Base-by-base conservation (phyloP, 2,329 filamentous ascomycete species). In the Cladorrhinum sp. region DNA sequence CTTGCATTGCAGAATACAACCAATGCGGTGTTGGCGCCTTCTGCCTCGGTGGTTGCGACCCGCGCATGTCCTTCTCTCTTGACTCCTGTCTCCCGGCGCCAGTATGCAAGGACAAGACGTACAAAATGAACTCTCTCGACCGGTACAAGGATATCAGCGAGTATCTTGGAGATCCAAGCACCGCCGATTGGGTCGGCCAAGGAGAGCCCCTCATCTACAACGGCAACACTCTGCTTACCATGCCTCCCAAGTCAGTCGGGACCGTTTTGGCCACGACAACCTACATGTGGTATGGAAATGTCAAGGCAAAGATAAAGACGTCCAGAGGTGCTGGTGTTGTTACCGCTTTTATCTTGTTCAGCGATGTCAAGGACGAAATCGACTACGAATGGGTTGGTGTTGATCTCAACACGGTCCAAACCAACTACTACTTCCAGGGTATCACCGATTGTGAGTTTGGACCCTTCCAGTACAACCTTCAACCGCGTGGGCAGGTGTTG, bases 211-310 rank as follows among this genome's bases (percentile, higher is more conserved):
- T 90, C 48, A 70, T 79, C 30, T 87, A 88, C 76, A 79, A 90
- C 61, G 84, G 87, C 72, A 85, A 86, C 65, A 79, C 95, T 2
- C 80, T 97, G 56, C 80, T 99, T 71, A 98, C 94, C 67, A 96
- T 99, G 94, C 86, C 91, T 48, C 84, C 88, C 65, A 83, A 89
- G 68, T 93, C 90, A 33, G 89, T 91, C 46, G 95, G 95, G 59
- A 97, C 95, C 9, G 85, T 99, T 51, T 78, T 99, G 59, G 90
- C 92, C 65, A 82, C 85, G 7, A 94, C 92, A 61, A 82, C 86
- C 67, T 98, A 97, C 77, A 88, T 99, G 77, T 98, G 95, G 95
- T 99, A 98, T 75, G 95, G 95, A 72, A 96, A 90, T 75, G 88
- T 96, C 70, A 90, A 89, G 74, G 92, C 91, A 58, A 90, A 80